Base-by-base conservation (phyloP, 78 protist species). In the Dictyostelium brefeldianum region DNA sequence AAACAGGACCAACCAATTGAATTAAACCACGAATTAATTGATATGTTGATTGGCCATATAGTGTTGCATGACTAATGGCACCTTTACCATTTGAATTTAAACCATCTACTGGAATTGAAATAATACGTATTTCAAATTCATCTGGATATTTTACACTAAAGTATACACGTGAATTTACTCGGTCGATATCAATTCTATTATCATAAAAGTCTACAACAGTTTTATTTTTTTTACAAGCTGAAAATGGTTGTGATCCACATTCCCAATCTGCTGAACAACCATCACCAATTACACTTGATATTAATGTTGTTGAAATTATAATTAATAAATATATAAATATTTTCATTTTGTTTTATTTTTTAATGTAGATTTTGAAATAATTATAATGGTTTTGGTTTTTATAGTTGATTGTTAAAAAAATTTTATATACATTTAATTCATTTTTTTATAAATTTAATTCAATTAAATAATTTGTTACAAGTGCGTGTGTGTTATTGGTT, bases 141-240 rank as follows among this genome's bases (percentile, higher is more conserved):
- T 67, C 75, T 15, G 48, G 41, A 46, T 71, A 71, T n/a, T 43
- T n/a, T n/a, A 71, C 3, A 18, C 41, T 43, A 43, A 71, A 71
- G 1, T 20, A 31, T 41, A 71, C n/a, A 9, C 79, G 41, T 0
- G 18, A 11, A 71, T 71, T 46, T 4, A 43, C n/a, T 41, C 43
- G 43, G 43, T 71, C 79, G 17, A 71, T 43, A 71, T 71, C 79
- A 71, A 71, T 46, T 71, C 54, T 71, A 31, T 67, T 67, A 31
- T 31, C 75, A 29, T 15, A 67, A 27, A 5, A 11, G 31, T 67
- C 75, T 12, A 29, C 10, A 5, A 67, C 48, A 0, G 75, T 67
- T 31, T 31, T 31, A 67, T 67, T 67, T 0, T 31, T 67, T 67
- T 41, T 67, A 67, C 75, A 67, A 29, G 22, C 15, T 25, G 75